Conservation (phyloP, 441 rosid species). For the Corymbia citriodora region DNA sequence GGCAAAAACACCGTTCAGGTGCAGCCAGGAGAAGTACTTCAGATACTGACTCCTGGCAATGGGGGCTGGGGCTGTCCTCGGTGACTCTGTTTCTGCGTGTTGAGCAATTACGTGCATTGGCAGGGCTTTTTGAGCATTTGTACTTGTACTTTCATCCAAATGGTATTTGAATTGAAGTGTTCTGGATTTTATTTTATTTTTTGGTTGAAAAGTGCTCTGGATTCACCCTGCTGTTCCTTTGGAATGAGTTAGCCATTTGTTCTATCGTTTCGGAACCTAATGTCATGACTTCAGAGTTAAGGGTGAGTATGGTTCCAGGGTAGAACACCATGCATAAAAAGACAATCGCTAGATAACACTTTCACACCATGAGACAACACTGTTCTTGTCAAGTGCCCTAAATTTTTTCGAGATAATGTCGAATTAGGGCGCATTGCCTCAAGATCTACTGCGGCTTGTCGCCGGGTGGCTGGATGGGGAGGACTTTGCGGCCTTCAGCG, state of each 20-base stretch:
- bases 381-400: background rate
- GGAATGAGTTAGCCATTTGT: background rate
- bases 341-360: background rate
- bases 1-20: constrained; percentile 81
- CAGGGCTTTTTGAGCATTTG: background rate
- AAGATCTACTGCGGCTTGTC: background rate
- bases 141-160: background rate
- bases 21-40: constrained; percentile 70
- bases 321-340: background rate
- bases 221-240: background rate
- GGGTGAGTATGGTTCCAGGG: too few relatives aligned
- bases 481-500: background rate
- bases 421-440: background rate
- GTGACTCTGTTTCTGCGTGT: background rate
- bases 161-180: background rate
- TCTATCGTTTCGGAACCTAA: background rate
- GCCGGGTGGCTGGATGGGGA: background rate
- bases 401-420: accelerated
- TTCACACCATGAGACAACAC: background rate
- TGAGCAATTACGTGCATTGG: background rate
- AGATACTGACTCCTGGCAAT: constrained; percentile 89
- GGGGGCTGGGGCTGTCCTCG: constrained; percentile 70
- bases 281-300: background rate
- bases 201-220: too few relatives aligned
- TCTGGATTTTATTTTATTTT: background rate